Percentiles rank a stretch among this genome's conserved stretches.
Conservation (phyloP, 345 rosid genomes). For the Salix exigua region DNA sequence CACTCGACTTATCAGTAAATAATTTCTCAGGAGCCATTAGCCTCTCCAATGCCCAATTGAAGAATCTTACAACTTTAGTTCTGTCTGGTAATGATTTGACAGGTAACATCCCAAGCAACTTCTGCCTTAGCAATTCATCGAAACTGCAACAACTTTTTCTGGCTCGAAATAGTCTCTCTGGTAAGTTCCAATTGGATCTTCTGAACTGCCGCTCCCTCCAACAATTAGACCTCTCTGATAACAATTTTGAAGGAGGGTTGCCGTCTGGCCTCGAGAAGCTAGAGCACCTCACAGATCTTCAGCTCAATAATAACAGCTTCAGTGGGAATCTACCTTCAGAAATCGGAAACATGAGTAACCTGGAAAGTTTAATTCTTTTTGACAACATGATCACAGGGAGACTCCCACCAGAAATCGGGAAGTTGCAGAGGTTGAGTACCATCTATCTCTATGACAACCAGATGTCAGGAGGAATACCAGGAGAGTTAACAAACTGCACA, state of each 20-base stretch:
- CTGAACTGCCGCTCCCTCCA: constrained; percentile 55
- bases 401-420: constrained; percentile 67
- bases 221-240: constrained; percentile 59
- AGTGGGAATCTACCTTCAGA: constrained; percentile 21
- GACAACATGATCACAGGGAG: constrained; percentile 62
- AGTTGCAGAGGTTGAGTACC: constrained; percentile 39
- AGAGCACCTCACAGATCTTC: constrained; percentile 28
- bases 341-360: constrained; percentile 59
- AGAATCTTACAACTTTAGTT: constrained; percentile 42
- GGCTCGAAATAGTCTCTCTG: constrained; percentile 51
- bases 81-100: constrained; percentile 49
- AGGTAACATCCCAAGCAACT: constrained; percentile 49
- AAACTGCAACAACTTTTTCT: constrained; percentile 49
- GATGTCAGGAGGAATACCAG: constrained; percentile 68
- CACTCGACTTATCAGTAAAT: constrained; percentile 63
- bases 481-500: constrained; percentile 70
- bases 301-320: constrained; percentile 29
- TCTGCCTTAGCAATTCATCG: constrained; percentile 47
- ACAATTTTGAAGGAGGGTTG: constrained; percentile 47
- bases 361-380: constrained; percentile 49
- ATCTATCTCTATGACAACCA: constrained; percentile 68
- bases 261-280: constrained; percentile 57
- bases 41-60: constrained; percentile 37
- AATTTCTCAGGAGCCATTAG: constrained; percentile 59
- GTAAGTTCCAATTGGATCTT: constrained; percentile 55